These are phyloP conservation scores for Irpex sp. DNA, from an alignment of 1,284 basidiomycete species.

Conservation along the genomic window DNA sequence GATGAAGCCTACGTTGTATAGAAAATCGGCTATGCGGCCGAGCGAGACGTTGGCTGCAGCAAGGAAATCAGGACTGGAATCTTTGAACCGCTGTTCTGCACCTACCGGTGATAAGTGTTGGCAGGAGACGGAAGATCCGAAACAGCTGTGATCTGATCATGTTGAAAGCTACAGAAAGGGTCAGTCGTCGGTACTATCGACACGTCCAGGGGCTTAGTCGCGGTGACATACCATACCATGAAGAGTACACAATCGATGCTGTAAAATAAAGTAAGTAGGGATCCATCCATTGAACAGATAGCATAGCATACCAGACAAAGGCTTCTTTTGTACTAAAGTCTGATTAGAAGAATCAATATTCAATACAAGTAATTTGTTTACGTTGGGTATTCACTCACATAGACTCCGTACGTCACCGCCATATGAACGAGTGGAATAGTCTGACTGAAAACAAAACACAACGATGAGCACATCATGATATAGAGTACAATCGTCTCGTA, in stretches of 20 bases:
- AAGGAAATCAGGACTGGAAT: not conserved
- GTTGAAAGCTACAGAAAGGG: constrained; percentile 24
- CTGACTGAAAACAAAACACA: constrained; percentile 38
- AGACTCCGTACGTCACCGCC: constrained; percentile 64
- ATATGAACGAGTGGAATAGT: constrained; percentile 64
- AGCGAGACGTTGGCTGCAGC: constrained; percentile 41
- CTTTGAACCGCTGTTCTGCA: constrained; percentile 24
- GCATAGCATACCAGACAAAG: constrained; percentile 23
- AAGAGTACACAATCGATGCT: constrained; percentile 38
- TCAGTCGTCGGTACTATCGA: not conserved
- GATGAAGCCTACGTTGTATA: constrained; percentile 32
- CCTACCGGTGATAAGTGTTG: constrained; percentile 29
- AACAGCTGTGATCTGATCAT: constrained; percentile 28
- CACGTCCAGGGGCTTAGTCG: not conserved
- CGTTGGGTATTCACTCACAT: constrained; percentile 23
- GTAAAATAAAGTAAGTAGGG: not conserved
- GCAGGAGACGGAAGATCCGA: constrained; percentile 27
- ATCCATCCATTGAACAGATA: not conserved
- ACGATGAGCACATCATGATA: not conserved
- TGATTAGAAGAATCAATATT: constrained; percentile 12
- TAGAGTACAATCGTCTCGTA: not conserved
- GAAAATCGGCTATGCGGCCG: constrained; percentile 42
- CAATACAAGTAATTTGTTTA: not conserved
- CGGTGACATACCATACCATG: constrained; percentile 32
- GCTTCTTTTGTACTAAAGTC: constrained; percentile 31